Percentiles rank a stretch among this genome's conserved stretches.
Conservation (phyloP, 352 stramenopile species). For the Pythium grandisporangium region DNA sequence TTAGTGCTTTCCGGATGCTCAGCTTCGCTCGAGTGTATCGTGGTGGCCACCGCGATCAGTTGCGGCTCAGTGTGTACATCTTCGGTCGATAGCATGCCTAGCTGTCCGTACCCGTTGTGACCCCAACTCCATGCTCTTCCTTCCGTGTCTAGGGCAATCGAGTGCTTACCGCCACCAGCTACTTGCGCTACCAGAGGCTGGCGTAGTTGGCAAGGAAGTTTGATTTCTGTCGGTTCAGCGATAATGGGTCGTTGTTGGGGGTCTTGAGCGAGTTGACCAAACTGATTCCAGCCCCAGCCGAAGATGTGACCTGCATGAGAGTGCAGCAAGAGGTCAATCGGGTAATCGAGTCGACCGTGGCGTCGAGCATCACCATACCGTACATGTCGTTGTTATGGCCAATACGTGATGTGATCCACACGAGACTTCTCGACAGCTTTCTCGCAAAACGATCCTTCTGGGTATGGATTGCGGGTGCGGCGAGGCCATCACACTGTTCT, state of each 20-base stretch:
- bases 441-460: constrained; percentile 13
- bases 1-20: not conserved
- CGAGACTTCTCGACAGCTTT: constrained; percentile 24
- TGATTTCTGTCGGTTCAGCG: no score
- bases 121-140: constrained; percentile 56
- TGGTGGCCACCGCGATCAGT: constrained; percentile 5
- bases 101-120: constrained; percentile 46
- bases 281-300: constrained; percentile 48
- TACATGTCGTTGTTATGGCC: no score
- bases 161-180: constrained; percentile 52
- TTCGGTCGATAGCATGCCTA: constrained; percentile 18
- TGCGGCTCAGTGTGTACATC: constrained; percentile 1
- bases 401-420: constrained; percentile 60
- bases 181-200: no score
- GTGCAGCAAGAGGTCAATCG: no score
- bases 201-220: no score
- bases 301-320: constrained; percentile 29
- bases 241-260: no score
- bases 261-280: constrained; percentile 20
- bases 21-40: not conserved
- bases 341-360: no score
- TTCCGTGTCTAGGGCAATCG: constrained; percentile 30
- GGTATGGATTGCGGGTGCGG: no score
- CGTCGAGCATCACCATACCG: no score
- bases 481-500: no score